phyloP scores from a whole-genome alignment of 2,329 filamentous ascomycete species.

The Penicillium sp. region DNA sequence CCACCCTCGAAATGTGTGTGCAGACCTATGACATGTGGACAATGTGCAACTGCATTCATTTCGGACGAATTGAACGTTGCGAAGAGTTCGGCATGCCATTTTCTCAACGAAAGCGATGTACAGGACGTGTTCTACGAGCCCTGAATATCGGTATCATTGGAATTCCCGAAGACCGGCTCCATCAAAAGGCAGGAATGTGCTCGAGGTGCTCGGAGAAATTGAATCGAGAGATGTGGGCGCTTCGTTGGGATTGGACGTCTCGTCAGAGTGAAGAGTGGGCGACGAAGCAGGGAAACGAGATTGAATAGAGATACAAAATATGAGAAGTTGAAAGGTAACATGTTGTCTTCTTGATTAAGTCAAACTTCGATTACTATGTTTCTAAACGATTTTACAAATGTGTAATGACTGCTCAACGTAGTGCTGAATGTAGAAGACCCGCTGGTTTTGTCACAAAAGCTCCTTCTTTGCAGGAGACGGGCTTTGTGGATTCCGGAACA shows the following conservation, averaged over 20 bases:
- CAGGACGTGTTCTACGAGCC: background rate
- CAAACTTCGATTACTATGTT: background rate
- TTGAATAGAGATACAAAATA: background rate
- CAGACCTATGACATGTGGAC: conserved; percentile 1
- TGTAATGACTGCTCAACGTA: background rate
- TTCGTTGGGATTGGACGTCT: conserved; percentile 8
- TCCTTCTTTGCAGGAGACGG: background rate
- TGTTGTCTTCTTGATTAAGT: background rate
- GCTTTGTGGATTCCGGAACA: background rate
- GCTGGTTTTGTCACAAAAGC: background rate
- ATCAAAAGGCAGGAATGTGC: conserved; percentile 1
- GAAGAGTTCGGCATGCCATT: conserved; percentile 3
- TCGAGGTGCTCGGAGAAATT: background rate
- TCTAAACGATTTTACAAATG: background rate
- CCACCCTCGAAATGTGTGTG: background rate
- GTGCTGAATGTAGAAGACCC: background rate
- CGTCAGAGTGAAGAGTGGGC: conserved; percentile 8
- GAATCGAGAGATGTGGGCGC: conserved; percentile 5
- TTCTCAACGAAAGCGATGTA: background rate
- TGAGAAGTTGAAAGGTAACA: background rate
- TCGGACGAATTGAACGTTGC: background rate
- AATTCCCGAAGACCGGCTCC: conserved; percentile 15
- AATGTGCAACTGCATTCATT: conserved; percentile 2
- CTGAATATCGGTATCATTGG: background rate
- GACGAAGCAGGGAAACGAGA: background rate